Conservation (phyloP, 2,329 filamentous ascomycete species). For the Colletotrichum spinosum region DNA sequence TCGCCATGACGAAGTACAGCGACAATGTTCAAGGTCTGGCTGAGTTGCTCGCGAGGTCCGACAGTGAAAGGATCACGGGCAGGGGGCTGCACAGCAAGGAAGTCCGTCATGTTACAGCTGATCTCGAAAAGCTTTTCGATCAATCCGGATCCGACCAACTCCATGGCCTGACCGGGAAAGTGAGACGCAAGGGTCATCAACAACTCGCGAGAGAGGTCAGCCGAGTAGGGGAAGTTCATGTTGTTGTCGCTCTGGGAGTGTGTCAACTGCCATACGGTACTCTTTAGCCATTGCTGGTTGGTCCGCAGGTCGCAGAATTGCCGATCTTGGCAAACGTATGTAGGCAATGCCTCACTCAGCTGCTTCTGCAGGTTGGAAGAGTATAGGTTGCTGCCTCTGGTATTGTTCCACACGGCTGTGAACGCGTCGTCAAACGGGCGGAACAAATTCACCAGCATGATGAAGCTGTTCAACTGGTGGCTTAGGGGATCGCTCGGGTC, state of each 20-base stretch:
- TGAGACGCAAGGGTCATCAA: conserved; percentile 74
- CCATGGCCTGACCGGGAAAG: conserved; percentile 78
- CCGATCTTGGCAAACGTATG: conserved; percentile 64
- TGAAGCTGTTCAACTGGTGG: conserved; percentile 66
- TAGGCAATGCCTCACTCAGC: conserved; percentile 65
- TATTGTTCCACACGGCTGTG: conserved; percentile 75
- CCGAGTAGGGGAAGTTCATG: conserved; percentile 72
- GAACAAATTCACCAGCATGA: conserved; percentile 72
- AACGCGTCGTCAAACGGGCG: conserved; percentile 75
- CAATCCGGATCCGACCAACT: conserved; percentile 79
- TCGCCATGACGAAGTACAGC: conserved; percentile 80
- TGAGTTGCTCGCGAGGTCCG: conserved; percentile 79
- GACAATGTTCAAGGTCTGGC: conserved; percentile 75
- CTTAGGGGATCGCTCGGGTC: conserved; percentile 68
- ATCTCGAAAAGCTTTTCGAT: conserved; percentile 86
- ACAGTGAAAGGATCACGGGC: conserved; percentile 71
- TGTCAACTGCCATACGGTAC: conserved; percentile 72
- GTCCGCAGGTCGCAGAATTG: conserved; percentile 66
- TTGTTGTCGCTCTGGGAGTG: conserved; percentile 47
- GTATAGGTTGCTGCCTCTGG: conserved; percentile 65
- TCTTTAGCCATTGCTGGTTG: conserved; percentile 75
- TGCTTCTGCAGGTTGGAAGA: conserved; percentile 71
- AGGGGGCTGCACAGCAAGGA: conserved; percentile 73
- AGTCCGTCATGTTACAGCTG: conserved; percentile 78
- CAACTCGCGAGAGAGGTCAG: conserved; percentile 72